phyloP scores from a whole-genome alignment of 345 rosid genomes.

The Bruguiera parviflora region DNA sequence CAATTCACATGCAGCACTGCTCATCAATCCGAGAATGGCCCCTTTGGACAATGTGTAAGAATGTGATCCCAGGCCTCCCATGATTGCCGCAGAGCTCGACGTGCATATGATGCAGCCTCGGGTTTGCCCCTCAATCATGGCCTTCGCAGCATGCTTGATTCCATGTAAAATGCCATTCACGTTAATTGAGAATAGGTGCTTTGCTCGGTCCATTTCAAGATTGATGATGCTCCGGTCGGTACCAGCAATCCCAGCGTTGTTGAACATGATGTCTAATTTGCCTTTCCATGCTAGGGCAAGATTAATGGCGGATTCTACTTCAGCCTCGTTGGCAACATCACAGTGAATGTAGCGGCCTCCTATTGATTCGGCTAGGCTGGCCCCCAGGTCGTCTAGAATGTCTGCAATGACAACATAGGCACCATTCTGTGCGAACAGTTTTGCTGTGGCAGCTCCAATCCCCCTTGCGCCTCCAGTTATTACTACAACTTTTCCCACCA shows the following conservation, averaged over 20 bases:
- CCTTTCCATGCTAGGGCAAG: slow-evolving; percentile 63
- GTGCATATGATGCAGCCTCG: slow-evolving; percentile 74
- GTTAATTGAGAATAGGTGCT: slow-evolving; percentile 48
- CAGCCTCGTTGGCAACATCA: slow-evolving; percentile 59
- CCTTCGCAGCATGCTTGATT: slow-evolving; percentile 69
- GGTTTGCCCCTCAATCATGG: slow-evolving; percentile 54
- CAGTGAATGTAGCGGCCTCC: slow-evolving; percentile 70
- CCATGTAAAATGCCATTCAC: slow-evolving; percentile 65
- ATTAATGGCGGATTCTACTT: slow-evolving; percentile 55
- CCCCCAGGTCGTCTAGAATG: slow-evolving; percentile 57
- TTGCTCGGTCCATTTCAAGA: slow-evolving; percentile 45
- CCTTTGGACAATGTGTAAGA: slow-evolving; percentile 65
- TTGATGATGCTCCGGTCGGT: slow-evolving; percentile 53
- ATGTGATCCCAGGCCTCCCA: slow-evolving; percentile 82
- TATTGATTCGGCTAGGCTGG: slow-evolving; percentile 45
- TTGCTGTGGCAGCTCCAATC: slow-evolving; percentile 79
- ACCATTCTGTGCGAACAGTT: slow-evolving; percentile 56
- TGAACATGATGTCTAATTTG: slow-evolving; percentile 43
- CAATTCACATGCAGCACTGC: slow-evolving; percentile 67
- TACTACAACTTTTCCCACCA: slow-evolving; percentile 60
- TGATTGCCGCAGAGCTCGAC: slow-evolving; percentile 68
- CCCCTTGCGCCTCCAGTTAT: slow-evolving; percentile 91
- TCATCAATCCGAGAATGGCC: slow-evolving; percentile 55
- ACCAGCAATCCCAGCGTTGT: slow-evolving; percentile 40
- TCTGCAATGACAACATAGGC: slow-evolving; percentile 71